Base-by-base conservation (phyloP, 2,329 filamentous ascomycete genomes). In the Pyrenophora seminiperda region DNA sequence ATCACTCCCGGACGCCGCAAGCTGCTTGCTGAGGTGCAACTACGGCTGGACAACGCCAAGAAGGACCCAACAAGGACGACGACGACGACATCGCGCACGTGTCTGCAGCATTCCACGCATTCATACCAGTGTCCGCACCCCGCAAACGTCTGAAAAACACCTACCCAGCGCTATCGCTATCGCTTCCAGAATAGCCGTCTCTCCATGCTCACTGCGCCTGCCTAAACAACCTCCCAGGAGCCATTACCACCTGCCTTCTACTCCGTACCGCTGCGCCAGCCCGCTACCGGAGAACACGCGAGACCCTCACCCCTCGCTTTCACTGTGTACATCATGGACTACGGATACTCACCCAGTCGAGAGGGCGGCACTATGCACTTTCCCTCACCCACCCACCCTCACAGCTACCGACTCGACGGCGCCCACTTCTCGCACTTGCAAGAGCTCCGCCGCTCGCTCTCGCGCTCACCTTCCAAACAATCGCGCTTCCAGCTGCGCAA, bases 381-480 rank as follows among this genome's bases (percentile, higher is more conserved):
- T 64, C 87, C 91, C 58, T 96, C 92, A 55, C 92, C 93, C 50
- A 93, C 89, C 10, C 69, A 72, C 54, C 61, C 67, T 39, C 86
- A 90, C 66, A 84, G 85, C 54, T 89, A 90, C 72, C 87, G 89
- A 74, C 88, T 93, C 65, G 90, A 96, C 77, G 85, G 90, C 58
- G 57, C 63, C 50, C 64, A 70, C 53, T 87, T 89, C 54, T 86
- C 89, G 41, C 87, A 89, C 51, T 89, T 96, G 57, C 84, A 90
- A 68, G 89, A 91, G 65, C 80, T 97, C 50, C 84, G 92, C 59
- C 89, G 91, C 62, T 96, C 93, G 19, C 81, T 97, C 57, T 97
- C 92, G 49, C 84, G 91, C 64, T 97, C 93, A n/a, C 93, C 93
- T 9, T 96, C 93, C 24, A 96, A 94, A 73, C 79, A 78, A 34